Conservation (phyloP, 2,329 filamentous ascomycete genomes). For the Fusarium mexicanum region DNA sequence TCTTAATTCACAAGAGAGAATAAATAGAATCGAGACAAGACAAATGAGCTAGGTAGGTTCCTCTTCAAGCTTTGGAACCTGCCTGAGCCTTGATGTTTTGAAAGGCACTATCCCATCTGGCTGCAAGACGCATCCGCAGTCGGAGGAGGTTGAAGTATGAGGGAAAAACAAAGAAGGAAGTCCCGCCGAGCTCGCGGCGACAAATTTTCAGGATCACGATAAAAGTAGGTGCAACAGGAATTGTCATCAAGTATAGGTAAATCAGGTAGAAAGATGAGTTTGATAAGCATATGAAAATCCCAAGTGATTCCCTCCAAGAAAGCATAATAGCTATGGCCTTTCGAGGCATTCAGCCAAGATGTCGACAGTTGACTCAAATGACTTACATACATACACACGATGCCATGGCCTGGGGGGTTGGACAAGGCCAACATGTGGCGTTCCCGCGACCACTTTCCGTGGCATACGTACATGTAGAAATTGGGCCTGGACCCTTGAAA, state of each 20-base stretch:
- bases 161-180: slow-evolving; percentile 23
- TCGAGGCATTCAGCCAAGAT: neutral
- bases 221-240: neutral
- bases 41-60: neutral
- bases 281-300: neutral
- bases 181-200: slow-evolving; percentile 27
- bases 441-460: neutral
- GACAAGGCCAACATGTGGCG: neutral
- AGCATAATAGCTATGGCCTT: neutral
- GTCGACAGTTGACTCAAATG: neutral
- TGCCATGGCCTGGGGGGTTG: neutral
- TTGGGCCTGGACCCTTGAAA: slow-evolving; percentile 30
- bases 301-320: neutral
- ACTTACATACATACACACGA: slow-evolving; percentile 3
- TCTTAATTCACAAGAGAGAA: neutral
- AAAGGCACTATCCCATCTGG: slow-evolving; percentile 9
- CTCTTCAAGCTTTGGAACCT: neutral
- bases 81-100: neutral
- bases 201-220: slow-evolving; percentile 2
- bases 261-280: neutral
- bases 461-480: slow-evolving; percentile 8
- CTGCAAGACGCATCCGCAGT: slow-evolving; percentile 24
- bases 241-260: neutral
- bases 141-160: slow-evolving; percentile 23
- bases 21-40: neutral